Percentiles rank a stretch among this genome's conserved stretches.
Conservation (phyloP, 1,139 yeast species). For the Arxiozyma heterogenica region DNA sequence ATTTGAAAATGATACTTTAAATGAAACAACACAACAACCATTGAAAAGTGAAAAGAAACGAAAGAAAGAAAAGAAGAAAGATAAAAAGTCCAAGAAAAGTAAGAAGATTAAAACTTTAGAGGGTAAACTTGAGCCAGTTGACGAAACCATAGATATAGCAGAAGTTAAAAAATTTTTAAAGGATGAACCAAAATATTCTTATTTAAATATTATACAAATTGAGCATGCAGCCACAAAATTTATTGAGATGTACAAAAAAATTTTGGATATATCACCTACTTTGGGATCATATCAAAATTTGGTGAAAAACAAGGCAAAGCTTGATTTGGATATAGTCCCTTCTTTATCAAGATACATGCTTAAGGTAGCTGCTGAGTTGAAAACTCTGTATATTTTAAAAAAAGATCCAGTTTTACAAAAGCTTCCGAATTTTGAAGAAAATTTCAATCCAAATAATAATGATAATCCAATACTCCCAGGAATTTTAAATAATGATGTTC, state of each 20-base stretch:
- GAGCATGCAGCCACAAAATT: constrained; percentile 44
- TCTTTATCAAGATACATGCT: constrained; percentile 51
- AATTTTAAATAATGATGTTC: constrained; percentile 14
- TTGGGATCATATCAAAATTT: constrained; percentile 37
- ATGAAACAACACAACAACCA: neutral
- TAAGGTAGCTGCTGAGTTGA: constrained; percentile 50
- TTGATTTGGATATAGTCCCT: constrained; percentile 31
- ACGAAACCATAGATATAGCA: neutral
- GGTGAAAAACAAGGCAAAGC: constrained; percentile 32
- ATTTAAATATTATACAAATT: constrained; percentile 35
- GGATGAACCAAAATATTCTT: constrained; percentile 13
- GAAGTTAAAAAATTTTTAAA: neutral
- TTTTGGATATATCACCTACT: constrained; percentile 49
- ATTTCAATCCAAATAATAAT: constrained; percentile 27
- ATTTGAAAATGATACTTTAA: neutral
- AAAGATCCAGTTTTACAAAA: constrained; percentile 43
- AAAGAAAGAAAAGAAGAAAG: neutral
- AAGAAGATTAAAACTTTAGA: neutral
- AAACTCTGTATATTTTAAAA: constrained; percentile 43
- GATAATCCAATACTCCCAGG: constrained; percentile 18
- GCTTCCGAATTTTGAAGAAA: constrained; percentile 29
- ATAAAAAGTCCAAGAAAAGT: neutral
- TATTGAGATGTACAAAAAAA: constrained; percentile 44
- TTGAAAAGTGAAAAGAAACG: neutral
- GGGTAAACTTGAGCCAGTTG: neutral